A percentile compares a stretch with the other conserved stretches of the same genome.
Evolutionary conservation across 2,329 filamentous ascomycete species (phyloP).

Genomic region (Cladosporium austrohemisphaericum): DNA sequence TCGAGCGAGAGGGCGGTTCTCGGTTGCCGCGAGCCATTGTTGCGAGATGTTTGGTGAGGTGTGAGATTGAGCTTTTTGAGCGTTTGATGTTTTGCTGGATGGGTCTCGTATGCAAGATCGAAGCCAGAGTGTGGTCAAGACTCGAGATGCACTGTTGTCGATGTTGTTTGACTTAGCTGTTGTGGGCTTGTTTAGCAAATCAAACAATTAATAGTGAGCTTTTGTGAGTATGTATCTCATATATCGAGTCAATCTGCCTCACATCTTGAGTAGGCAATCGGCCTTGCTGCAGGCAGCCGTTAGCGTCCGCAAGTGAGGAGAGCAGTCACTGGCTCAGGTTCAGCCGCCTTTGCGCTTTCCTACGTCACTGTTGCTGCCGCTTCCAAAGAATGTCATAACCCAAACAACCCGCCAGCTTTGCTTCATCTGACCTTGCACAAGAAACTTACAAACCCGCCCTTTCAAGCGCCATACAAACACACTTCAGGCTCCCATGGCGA

Average conservation of each 20-base stretch:
- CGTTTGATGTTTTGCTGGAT: background rate
- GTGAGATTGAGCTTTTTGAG: background rate
- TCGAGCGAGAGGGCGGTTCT: conserved; percentile 20
- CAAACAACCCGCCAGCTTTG: conserved; percentile 3
- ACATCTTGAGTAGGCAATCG: too few relatives aligned
- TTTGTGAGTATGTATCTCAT: too few relatives aligned
- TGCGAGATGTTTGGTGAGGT: background rate
- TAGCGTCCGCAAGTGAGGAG: background rate
- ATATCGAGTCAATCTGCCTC: too few relatives aligned
- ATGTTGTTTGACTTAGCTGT: too few relatives aligned
- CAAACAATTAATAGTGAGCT: too few relatives aligned
- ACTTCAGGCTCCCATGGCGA: conserved; percentile 12
- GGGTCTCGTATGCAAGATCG: too few relatives aligned
- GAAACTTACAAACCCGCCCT: too few relatives aligned
- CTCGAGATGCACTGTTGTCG: too few relatives aligned
- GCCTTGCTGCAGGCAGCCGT: background rate
- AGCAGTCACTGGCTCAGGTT: background rate
- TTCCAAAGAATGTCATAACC: conserved; percentile 3
- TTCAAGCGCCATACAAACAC: too few relatives aligned
- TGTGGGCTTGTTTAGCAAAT: too few relatives aligned
- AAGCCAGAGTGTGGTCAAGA: too few relatives aligned
- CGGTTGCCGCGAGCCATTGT: conserved; percentile 8
- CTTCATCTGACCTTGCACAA: too few relatives aligned
- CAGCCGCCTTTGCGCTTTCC: background rate
- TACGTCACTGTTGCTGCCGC: background rate